phyloP scores from a whole-genome alignment of 352 stramenopile species.

The Thraustochytrium sp. region DNA sequence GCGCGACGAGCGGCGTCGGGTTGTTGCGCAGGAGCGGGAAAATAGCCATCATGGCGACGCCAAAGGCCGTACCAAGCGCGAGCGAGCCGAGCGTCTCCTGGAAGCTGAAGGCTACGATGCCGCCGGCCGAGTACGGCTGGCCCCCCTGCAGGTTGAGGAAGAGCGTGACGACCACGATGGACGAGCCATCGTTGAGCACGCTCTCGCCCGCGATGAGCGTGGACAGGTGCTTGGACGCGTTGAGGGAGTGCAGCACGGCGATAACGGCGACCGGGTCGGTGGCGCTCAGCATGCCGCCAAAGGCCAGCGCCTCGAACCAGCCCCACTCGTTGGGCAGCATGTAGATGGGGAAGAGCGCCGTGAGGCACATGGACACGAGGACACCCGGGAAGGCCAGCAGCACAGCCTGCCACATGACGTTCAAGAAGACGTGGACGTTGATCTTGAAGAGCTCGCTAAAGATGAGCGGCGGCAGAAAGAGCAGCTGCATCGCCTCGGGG shows the following conservation, averaged over 20 bases:
- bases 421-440: constrained; percentile 48
- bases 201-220: constrained; percentile 53
- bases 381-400: constrained; percentile 51
- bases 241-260: constrained; percentile 48
- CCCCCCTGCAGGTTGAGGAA: constrained; percentile 46
- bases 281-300: constrained; percentile 48
- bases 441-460: constrained; percentile 56
- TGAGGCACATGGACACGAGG: constrained; percentile 50
- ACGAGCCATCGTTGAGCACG: constrained; percentile 54
- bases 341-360: constrained; percentile 49
- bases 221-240: constrained; percentile 43
- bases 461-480: constrained; percentile 63
- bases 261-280: constrained; percentile 51
- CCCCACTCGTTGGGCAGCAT: constrained; percentile 35
- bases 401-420: constrained; percentile 47
- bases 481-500: constrained; percentile 57
- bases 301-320: constrained; percentile 39
- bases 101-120: constrained; percentile 45
- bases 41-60: constrained; percentile 17
- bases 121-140: not conserved
- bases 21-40: not conserved
- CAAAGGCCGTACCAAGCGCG: constrained; percentile 9
- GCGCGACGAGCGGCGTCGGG: constrained; percentile 12
- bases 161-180: constrained; percentile 53
- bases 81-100: constrained; percentile 44